Base-by-base conservation (phyloP, 306 rosid genomes). In the Begonia fuchsioides region DNA sequence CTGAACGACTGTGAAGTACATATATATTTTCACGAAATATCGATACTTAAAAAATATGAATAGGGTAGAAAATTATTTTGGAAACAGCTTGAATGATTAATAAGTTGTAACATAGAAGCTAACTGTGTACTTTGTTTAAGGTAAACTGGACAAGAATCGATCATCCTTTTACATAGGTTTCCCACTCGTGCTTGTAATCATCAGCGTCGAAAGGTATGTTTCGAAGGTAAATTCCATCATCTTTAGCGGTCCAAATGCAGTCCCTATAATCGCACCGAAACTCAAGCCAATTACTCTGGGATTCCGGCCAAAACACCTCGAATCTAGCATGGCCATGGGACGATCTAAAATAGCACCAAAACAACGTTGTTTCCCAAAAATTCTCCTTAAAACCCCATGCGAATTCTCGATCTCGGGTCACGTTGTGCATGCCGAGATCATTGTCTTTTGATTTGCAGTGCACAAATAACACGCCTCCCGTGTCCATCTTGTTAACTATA, bases 201-300 rank as follows among this genome's bases (percentile, higher is more conserved):
- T 64, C 58, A 18, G 6, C 1, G 1, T 35, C 17, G 2, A 3
- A 9, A 10, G 15, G 53, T 32, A 35, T 44, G 35, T 56, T 39
- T 26, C 13, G 12, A 2, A 63, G 11, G 43, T 50, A 56, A 44
- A 64, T 0, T 14, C 59, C 69, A 15, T 39, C 58, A 6, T 64
- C 54, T 46, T 40, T 51, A 2, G 69, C 69, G 13, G 11, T 44
- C 69, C 69, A 64, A 38, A 44, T n/a, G 44, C 63, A 57, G 18
- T 46, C 26, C 0, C 3, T 10, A 0, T 35, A 5, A 5, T 12
- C 10, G 17, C 62, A 64, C 11, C 35, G 44, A 5, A 14, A 3
- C 10, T 14, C 11, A 0, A 64, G 58, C 68, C 62, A 64, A n/a
- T n/a, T n/a, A n/a, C n/a, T n/a, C n/a, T n/a, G n/a, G n/a, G n/a